Conservation (phyloP, 1,284 basidiomycete genomes). For the Pseudozyma hubeiensis region DNA sequence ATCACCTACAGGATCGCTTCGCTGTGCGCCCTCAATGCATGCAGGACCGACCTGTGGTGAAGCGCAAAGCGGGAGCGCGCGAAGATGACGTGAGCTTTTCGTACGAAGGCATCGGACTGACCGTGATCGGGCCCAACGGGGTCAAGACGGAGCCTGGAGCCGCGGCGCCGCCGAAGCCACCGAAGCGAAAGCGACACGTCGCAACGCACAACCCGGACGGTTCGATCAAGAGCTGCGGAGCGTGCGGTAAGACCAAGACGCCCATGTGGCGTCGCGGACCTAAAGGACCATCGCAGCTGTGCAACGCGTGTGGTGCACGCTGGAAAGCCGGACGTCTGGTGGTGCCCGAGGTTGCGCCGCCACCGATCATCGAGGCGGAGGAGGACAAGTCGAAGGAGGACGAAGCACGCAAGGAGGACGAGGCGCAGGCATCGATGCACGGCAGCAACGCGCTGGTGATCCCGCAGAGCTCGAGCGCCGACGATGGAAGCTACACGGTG, state of each 20-base stretch:
- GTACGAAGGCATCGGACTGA: constrained; percentile 39
- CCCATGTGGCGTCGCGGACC: constrained; percentile 67
- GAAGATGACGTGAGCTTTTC: constrained; percentile 45
- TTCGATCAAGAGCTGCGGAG: constrained; percentile 64
- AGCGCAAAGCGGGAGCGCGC: constrained; percentile 57
- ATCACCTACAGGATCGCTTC: constrained; percentile 62
- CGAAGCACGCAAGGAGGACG: constrained; percentile 40
- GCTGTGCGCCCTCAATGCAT: constrained; percentile 53
- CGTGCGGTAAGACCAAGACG: constrained; percentile 65
- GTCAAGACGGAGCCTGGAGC: constrained; percentile 42
- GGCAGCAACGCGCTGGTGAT: constrained; percentile 50
- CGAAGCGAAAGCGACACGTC: constrained; percentile 65
- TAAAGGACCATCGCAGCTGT: constrained; percentile 62
- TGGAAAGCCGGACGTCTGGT: constrained; percentile 66
- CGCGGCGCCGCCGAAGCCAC: constrained; percentile 34
- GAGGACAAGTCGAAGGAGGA: constrained; percentile 45
- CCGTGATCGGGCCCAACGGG: constrained; percentile 34
- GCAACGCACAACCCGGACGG: constrained; percentile 67
- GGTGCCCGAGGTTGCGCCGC: constrained; percentile 62
- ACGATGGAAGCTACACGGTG: constrained; percentile 33
- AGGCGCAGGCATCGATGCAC: constrained; percentile 44
- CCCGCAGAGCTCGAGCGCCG: constrained; percentile 38
- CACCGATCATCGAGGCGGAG: constrained; percentile 56
- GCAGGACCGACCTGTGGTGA: constrained; percentile 57
- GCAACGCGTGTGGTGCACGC: constrained; percentile 66